Conservation (phyloP, 83 land plant genomes). For the Picea mariana region DNA sequence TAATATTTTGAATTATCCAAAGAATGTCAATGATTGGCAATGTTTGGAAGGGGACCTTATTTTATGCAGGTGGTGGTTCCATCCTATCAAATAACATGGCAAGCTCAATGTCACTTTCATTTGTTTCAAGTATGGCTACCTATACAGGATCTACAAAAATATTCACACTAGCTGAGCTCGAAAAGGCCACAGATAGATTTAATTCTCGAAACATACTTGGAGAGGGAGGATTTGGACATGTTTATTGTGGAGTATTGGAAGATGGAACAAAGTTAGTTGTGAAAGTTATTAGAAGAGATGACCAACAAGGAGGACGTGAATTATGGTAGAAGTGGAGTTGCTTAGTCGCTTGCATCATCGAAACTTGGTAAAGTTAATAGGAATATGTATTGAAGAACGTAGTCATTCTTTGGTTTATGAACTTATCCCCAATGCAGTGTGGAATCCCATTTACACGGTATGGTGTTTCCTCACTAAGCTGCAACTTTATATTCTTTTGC, state of each 20-base stretch:
- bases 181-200: constrained; percentile 73
- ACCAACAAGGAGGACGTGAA: constrained; percentile 71
- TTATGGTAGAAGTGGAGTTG: constrained; percentile 87
- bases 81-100: constrained; percentile 56
- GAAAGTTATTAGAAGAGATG: constrained; percentile 66
- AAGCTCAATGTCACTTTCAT: constrained; percentile 69
- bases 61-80: constrained; percentile 50
- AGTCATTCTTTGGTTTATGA: constrained; percentile 79
- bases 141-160: constrained; percentile 65
- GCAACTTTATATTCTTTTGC: constrained; percentile 21
- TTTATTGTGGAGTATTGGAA: constrained; percentile 62
- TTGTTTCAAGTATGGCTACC: constrained; percentile 60
- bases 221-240: constrained; percentile 92
- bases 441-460: constrained; percentile 87
- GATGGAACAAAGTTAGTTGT: constrained; percentile 75
- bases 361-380: constrained; percentile 81
- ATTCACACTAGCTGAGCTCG: constrained; percentile 70
- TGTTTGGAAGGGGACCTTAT: constrained; percentile 16
- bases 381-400: constrained; percentile 69
- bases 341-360: constrained; percentile 83
- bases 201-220: constrained; percentile 59
- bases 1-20: neutral
- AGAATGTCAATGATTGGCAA: neutral
- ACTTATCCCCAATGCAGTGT: constrained; percentile 80
- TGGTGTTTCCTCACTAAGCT: neutral